These are phyloP conservation scores for Jackrogersella multiformis DNA, from an alignment of 495 filamentous ascomycete genomes.

Conservation along the genomic window DNA sequence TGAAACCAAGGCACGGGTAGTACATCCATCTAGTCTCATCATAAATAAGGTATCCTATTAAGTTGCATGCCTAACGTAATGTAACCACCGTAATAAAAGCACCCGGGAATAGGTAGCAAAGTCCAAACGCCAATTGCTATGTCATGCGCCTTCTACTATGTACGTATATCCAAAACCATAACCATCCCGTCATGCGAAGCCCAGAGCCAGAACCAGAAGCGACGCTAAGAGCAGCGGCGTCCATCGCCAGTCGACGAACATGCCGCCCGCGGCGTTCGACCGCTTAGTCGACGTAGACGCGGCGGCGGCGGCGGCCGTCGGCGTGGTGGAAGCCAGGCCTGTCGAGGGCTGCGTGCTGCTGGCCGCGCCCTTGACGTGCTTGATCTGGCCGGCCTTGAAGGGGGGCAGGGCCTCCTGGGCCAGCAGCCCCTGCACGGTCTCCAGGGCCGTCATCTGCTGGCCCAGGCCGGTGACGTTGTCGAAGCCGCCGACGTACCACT, in stretches of 20 bases:
- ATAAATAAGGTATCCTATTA: slow-evolving; percentile 13
- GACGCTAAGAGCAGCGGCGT: slow-evolving; percentile 6
- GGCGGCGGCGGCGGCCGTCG: background rate
- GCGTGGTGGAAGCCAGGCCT: slow-evolving; percentile 1
- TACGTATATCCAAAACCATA: slow-evolving; percentile 13
- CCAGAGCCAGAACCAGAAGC: slow-evolving; percentile 6
- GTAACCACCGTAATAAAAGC: background rate
- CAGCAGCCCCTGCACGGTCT: slow-evolving; percentile 70
- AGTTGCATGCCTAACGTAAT: background rate
- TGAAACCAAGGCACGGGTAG: too few relatives aligned
- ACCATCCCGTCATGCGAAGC: slow-evolving; percentile 18
- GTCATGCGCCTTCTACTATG: background rate
- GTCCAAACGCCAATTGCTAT: slow-evolving; percentile 34
- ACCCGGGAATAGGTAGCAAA: background rate
- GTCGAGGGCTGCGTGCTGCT: slow-evolving; percentile 11
- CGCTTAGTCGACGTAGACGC: slow-evolving; percentile 21
- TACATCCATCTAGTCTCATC: too few relatives aligned
- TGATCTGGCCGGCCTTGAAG: slow-evolving; percentile 55
- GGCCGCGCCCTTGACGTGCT: slow-evolving; percentile 46
- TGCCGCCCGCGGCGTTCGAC: slow-evolving; percentile 6
- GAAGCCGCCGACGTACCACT: slow-evolving; percentile 70
- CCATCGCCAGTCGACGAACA: slow-evolving; percentile 13
- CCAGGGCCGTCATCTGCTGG: slow-evolving; percentile 75
- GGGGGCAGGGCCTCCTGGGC: slow-evolving; percentile 49
- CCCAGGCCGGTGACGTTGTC: slow-evolving; percentile 71